Evolutionary conservation across 169 alveolate species (phyloP).

Genomic region (Plasmodium chabaudi): DNA sequence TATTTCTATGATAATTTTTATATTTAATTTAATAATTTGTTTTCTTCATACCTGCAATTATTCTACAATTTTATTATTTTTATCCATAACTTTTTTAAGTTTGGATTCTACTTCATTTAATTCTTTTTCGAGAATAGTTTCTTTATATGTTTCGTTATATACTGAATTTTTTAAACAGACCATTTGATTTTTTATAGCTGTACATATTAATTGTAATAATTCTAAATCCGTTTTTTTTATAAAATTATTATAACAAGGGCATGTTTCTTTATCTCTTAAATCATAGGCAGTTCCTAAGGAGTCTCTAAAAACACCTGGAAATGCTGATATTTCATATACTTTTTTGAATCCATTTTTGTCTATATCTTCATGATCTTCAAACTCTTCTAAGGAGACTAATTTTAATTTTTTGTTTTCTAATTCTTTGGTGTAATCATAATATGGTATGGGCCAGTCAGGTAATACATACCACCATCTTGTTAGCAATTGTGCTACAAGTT

Average conservation of each 20-base stretch:
- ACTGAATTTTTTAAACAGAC: conserved; percentile 48
- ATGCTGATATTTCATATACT: conserved; percentile 91
- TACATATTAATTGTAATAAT: conserved; percentile 75
- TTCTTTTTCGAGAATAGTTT: conserved; percentile 45
- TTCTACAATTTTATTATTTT: conserved; percentile 9
- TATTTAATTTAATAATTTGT: no score
- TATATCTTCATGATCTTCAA: conserved; percentile 91
- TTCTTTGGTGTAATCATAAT: conserved; percentile 85
- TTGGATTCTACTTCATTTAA: conserved; percentile 49
- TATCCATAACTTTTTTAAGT: conserved; percentile 36
- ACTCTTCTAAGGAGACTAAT: conserved; percentile 88
- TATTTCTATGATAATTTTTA: no score
- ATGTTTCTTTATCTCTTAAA: conserved; percentile 91
- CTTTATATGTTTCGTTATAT: conserved; percentile 30
- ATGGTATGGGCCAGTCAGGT: conserved; percentile 95
- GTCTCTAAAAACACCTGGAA: conserved; percentile 91
- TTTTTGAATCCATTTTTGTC: conserved; percentile 90
- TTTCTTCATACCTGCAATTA: background rate
- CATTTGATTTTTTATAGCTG: conserved; percentile 83
- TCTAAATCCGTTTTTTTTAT: conserved; percentile 77
- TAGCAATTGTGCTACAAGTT: conserved; percentile 83
- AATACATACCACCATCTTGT: conserved; percentile 94
- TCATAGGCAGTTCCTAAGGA: conserved; percentile 92
- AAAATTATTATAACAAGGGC: conserved; percentile 90
- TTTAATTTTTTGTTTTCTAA: conserved; percentile 87